Percentiles rank a stretch among this genome's conserved stretches.
These are phyloP conservation scores for Diaporthe capsici DNA, from an alignment of 2,329 filamentous ascomycete genomes.

Conservation along the genomic window DNA sequence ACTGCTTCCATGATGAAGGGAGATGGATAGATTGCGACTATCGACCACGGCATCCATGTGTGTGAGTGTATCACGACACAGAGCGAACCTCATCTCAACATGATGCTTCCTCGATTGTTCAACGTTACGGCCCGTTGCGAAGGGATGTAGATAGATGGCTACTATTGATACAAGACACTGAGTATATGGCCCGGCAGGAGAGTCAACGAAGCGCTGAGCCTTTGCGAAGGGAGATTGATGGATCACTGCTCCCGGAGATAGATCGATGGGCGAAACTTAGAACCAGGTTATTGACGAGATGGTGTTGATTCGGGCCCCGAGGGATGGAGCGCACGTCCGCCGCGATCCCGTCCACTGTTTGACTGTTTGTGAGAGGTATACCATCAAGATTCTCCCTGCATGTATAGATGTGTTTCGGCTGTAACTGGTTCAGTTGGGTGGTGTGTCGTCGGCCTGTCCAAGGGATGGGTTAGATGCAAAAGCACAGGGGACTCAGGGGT, in stretches of 20 bases:
- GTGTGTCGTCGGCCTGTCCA: background rate
- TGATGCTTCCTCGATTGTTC: background rate
- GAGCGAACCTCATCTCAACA: background rate
- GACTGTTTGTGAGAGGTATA: conserved; percentile 3
- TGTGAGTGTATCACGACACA: background rate
- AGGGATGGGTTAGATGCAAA: conserved; percentile 28
- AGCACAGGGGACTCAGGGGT: conserved; percentile 13
- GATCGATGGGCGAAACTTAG: background rate
- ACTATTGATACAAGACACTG: conserved; percentile 22
- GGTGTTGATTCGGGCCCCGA: conserved; percentile 4
- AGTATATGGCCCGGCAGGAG: conserved; percentile 1
- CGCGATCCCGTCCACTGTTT: background rate
- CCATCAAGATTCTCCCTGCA: background rate
- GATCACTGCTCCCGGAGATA: background rate
- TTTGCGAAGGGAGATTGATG: conserved; percentile 9
- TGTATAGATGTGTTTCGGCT: background rate
- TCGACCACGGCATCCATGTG: background rate
- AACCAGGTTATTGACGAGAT: background rate
- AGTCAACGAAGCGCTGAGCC: background rate
- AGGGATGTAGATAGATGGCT: conserved; percentile 19
- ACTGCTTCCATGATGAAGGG: conserved; percentile 7
- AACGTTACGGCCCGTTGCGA: background rate
- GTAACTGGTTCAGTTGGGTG: background rate
- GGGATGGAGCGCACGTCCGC: conserved; percentile 18
- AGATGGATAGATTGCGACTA: conserved; percentile 21